Base-by-base conservation (phyloP, 2,329 filamentous ascomycete genomes). In the Microdochium trichocladiopsis region DNA sequence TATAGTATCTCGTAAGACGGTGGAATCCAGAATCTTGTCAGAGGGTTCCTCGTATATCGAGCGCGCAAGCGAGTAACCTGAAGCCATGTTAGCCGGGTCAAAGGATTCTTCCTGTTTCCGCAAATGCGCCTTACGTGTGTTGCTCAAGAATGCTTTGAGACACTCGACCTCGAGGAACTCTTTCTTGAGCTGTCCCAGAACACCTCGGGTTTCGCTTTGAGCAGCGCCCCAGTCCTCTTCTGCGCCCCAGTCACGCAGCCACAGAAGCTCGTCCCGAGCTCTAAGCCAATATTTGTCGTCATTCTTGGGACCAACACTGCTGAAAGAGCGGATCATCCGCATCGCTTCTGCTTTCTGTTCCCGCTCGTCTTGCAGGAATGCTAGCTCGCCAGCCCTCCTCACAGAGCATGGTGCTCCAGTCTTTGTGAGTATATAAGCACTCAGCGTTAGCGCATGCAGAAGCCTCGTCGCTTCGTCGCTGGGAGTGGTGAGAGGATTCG, bases 161-260 rank as follows among this genome's bases (percentile, higher is more conserved):
- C 92, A 77, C 63, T 91, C 86, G 2, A 76, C 75, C 65, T 94
- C 89, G 16, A 93, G 72, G 10, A 78, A 78, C 5, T 81, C 77
- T 51, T 71, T 75, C 14, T 78, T 69, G 3, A 94, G 71, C 56
- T 76, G 78, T 1, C 85, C 82, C 54, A 86, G 77, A 10, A 82
- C 71, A 22, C 84, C 80, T 36, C 70, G 70, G 24, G 69, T 72
- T 21, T 61, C 63, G 21, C 56, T 50, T n/a, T 58, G 57, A 2
- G 57, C 53, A 21, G 58, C 57, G 25, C 49, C 54, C 23, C 66
- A 58, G 53, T 68, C 62, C 51, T 78, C 69, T 54, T 79, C 73
- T 23, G 76, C 74, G 31, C 84, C 84, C 88, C 88, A 92, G 60
- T 79, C 78, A 62, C 84, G 82, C 25, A 93, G 73, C 88, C 88